These are phyloP conservation scores for Gossypium australe DNA, from an alignment of 345 rosid species.

Conservation along the genomic window DNA sequence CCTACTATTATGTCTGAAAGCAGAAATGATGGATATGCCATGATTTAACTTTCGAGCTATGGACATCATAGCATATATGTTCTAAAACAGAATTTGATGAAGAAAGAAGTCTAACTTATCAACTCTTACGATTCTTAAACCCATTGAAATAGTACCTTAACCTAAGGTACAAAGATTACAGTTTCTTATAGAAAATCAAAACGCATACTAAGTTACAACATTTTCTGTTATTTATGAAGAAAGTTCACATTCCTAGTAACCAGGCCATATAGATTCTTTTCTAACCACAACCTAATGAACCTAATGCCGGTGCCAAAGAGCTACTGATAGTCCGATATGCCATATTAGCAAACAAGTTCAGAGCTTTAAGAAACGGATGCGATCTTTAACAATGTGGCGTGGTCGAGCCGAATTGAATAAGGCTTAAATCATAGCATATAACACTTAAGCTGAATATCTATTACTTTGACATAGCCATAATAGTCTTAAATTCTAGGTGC, in stretches of 20 bases:
- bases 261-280: neutral
- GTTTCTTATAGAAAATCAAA: neutral
- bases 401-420: neutral
- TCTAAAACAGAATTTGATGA: neutral
- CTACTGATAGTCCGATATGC: neutral
- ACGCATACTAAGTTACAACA: neutral
- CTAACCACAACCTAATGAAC: neutral
- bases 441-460: neutral
- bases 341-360: neutral
- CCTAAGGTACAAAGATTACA: too few species aligned
- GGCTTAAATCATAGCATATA: neutral
- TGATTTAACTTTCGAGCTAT: neutral
- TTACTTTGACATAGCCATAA: neutral
- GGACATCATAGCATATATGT: neutral
- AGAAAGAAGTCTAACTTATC: neutral
- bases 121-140: neutral
- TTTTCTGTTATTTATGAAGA: neutral
- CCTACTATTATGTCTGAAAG: neutral
- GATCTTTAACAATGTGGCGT: neutral
- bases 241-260: neutral
- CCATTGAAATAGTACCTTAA: neutral
- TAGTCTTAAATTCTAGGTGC: neutral
- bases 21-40: neutral
- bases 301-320: neutral
- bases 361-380: neutral